Conservation (phyloP, 345 rosid genomes). For the Noccaea caerulescens region DNA sequence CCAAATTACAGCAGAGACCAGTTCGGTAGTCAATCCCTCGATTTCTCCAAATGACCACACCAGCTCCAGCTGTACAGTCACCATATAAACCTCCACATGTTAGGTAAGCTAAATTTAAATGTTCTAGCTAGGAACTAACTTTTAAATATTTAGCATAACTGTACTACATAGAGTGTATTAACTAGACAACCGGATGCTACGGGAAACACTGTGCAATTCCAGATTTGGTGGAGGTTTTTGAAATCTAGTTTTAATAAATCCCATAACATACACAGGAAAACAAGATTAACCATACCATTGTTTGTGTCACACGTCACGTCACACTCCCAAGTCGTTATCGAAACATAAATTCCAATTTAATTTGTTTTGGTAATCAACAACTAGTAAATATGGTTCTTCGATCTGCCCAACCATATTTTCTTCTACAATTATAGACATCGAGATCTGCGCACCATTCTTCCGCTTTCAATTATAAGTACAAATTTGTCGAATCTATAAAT, state of each 20-base stretch:
- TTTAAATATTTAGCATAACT: too few relatives aligned
- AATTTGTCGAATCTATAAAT: not conserved
- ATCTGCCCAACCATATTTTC: conserved; percentile 20
- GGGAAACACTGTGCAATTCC: not conserved
- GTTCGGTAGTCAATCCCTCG: not conserved
- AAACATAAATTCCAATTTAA: conserved; percentile 25
- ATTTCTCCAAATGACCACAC: conserved; percentile 1
- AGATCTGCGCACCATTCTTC: conserved; percentile 35
- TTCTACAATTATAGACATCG: conserved; percentile 1
- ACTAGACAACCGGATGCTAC: not conserved
- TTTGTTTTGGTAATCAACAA: conserved; percentile 4
- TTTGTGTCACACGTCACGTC: conserved; percentile 11
- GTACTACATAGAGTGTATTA: too few relatives aligned
- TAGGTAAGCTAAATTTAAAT: too few relatives aligned
- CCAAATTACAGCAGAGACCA: not conserved
- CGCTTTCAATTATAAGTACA: not conserved
- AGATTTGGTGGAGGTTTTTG: conserved; percentile 23
- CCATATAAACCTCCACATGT: not conserved
- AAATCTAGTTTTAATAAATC: conserved; percentile 1
- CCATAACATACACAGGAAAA: not conserved
- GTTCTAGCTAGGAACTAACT: too few relatives aligned
- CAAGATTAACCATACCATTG: not conserved
- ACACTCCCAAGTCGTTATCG: conserved; percentile 9
- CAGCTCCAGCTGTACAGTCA: not conserved
- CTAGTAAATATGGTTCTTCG: conserved; percentile 3